Conservation (phyloP, 495 filamentous ascomycete species). For the Xylaria longipes region DNA sequence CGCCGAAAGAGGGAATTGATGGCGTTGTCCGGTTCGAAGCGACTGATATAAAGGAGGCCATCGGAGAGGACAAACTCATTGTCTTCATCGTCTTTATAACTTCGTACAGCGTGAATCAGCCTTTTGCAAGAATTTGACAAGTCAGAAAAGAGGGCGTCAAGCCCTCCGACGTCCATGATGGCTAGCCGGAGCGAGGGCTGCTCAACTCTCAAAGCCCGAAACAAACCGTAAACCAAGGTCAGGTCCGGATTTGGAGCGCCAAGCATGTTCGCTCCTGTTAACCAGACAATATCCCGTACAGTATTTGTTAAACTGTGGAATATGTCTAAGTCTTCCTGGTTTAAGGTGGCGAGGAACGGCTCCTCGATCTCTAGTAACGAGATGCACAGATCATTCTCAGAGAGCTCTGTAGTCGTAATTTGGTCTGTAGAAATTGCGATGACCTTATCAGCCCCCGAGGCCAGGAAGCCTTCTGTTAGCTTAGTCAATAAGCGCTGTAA, state of each 20-base stretch:
- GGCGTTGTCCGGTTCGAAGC: constrained; percentile 33
- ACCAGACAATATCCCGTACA: constrained; percentile 42
- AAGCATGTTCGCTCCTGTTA: constrained; percentile 38
- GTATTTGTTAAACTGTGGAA: constrained; percentile 43
- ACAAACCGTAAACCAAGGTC: constrained; percentile 40
- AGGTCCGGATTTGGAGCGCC: constrained; percentile 36
- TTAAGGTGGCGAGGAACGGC: constrained; percentile 40
- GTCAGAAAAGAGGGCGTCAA: not conserved
- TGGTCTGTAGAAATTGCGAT: too few relatives aligned
- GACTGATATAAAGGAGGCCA: constrained; percentile 37
- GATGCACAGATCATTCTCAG: constrained; percentile 27
- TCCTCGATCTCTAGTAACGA: constrained; percentile 36
- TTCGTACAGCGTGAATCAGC: not conserved
- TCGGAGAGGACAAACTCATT: constrained; percentile 32
- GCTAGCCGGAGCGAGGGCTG: constrained; percentile 46
- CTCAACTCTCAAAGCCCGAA: constrained; percentile 46
- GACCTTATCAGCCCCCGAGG: too few relatives aligned
- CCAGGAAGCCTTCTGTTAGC: too few relatives aligned
- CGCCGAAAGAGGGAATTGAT: constrained; percentile 36
- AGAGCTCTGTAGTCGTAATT: too few relatives aligned
- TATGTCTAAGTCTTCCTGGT: constrained; percentile 33
- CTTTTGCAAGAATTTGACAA: not conserved
- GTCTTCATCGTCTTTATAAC: constrained; percentile 22
- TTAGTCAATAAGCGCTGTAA: too few relatives aligned
- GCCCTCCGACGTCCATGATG: constrained; percentile 27